Evolutionary conservation across 768 basidiomycete species (phyloP).

Genomic region (Auriscalpium vulgare): DNA sequence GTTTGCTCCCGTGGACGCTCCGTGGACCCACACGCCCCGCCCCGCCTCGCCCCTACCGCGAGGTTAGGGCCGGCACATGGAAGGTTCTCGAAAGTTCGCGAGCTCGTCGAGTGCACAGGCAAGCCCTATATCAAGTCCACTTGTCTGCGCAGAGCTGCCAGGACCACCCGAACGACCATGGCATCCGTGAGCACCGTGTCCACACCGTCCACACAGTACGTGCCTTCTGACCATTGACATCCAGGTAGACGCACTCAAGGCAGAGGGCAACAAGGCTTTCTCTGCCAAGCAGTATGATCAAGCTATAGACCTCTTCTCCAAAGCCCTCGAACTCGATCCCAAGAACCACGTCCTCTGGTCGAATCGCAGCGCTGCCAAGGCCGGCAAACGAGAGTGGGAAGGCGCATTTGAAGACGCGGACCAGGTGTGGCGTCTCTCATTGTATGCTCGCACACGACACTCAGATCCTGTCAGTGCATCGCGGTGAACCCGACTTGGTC

Average conservation of each 20-base stretch:
- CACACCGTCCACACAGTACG: background rate
- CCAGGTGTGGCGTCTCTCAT: slow-evolving; percentile 47
- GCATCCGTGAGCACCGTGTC: background rate
- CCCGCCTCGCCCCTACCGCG: background rate
- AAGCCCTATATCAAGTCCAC: background rate
- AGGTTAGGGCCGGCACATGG: background rate
- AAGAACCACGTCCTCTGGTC: slow-evolving; percentile 86
- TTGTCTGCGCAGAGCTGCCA: background rate
- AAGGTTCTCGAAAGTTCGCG: background rate
- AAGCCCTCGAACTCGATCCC: slow-evolving; percentile 78
- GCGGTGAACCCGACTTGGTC: slow-evolving; percentile 74
- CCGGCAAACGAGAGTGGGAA: slow-evolving; percentile 74
- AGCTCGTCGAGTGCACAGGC: background rate
- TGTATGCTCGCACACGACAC: background rate
- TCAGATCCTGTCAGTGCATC: slow-evolving; percentile 49
- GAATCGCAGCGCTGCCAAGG: slow-evolving; percentile 85
- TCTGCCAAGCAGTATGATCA: slow-evolving; percentile 86
- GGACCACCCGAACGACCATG: background rate
- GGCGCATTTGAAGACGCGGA: slow-evolving; percentile 84
- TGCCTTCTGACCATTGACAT: background rate
- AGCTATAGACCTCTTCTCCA: slow-evolving; percentile 75
- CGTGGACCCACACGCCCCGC: too few relatives aligned
- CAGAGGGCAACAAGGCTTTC: slow-evolving; percentile 93
- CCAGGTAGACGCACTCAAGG: slow-evolving; percentile 55
- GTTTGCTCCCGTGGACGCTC: too few relatives aligned